Percentiles rank a stretch among this genome's conserved stretches.
Evolutionary conservation across 768 basidiomycete genomes (phyloP).

Genomic region (Tricholoma terreum): DNA sequence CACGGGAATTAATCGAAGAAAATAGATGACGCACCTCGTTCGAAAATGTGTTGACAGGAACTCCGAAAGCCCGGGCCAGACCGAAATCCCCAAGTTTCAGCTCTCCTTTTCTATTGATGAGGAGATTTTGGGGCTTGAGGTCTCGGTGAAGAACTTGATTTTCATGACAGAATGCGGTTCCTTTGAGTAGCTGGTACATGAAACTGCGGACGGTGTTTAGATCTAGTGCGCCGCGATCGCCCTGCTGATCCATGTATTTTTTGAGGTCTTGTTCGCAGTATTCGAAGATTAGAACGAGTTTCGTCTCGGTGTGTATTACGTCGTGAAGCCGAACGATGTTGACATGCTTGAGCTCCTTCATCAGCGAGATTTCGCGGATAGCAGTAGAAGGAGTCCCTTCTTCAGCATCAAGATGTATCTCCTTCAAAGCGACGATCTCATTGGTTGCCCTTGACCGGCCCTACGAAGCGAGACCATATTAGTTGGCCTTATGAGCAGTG

Average conservation of each 20-base stretch:
- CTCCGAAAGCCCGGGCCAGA: slow-evolving; percentile 94
- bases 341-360: slow-evolving; percentile 99
- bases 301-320: slow-evolving; percentile 98
- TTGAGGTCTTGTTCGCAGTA: slow-evolving; percentile 98
- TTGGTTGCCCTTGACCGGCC: slow-evolving; percentile 97
- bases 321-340: slow-evolving; percentile 98
- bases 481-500: not conserved
- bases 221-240: slow-evolving; percentile 92
- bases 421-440: slow-evolving; percentile 96
- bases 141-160: slow-evolving; percentile 97
- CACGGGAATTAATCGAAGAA: not conserved
- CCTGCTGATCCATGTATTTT: slow-evolving; percentile 98
- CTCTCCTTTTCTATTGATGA: slow-evolving; percentile 97
- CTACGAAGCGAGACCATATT: slow-evolving; percentile 33
- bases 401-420: slow-evolving; percentile 98
- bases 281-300: slow-evolving; percentile 97
- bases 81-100: slow-evolving; percentile 98
- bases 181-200: slow-evolving; percentile 96
- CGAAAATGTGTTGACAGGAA: slow-evolving; percentile 98
- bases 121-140: slow-evolving; percentile 95
- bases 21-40: slow-evolving; percentile 64
- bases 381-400: slow-evolving; percentile 99
- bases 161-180: slow-evolving; percentile 97
- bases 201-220: slow-evolving; percentile 90
- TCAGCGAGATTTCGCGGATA: slow-evolving; percentile 97